Evolutionary conservation across 352 stramenopile genomes (phyloP).

Genomic region (Phytophthora fragariaefolia): DNA sequence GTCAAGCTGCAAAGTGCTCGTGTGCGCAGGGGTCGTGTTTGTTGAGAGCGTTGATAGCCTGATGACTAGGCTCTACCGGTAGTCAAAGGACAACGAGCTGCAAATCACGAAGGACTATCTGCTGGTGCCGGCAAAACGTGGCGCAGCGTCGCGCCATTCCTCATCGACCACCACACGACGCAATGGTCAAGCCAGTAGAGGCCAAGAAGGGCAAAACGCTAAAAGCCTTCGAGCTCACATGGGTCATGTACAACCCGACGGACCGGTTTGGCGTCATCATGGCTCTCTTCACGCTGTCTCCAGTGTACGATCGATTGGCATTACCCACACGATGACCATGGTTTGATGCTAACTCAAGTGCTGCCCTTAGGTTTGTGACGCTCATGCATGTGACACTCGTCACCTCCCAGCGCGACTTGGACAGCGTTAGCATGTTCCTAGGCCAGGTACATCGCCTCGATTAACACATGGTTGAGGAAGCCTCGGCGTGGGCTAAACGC

Average conservation of each 20-base stretch:
- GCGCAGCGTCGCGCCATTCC: slow-evolving; percentile 2
- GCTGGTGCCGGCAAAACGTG: slow-evolving; percentile 21
- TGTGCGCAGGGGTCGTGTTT: no score
- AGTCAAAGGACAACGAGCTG: background rate
- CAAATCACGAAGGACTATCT: slow-evolving; percentile 26
- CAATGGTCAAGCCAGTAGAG: slow-evolving; percentile 20
- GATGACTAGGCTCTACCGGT: no score
- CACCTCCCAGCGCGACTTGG: slow-evolving; percentile 80
- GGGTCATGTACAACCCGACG: slow-evolving; percentile 76
- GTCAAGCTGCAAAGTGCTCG: no score
- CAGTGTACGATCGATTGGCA: slow-evolving; percentile 52
- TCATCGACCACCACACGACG: slow-evolving; percentile 7
- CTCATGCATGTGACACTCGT: slow-evolving; percentile 86
- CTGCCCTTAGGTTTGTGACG: slow-evolving; percentile 70
- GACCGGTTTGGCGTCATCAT: slow-evolving; percentile 77
- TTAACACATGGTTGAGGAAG: no score
- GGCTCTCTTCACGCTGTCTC: slow-evolving; percentile 78
- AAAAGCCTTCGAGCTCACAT: slow-evolving; percentile 78
- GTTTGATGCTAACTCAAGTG: background rate
- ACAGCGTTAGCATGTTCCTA: slow-evolving; percentile 69
- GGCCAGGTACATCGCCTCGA: slow-evolving; percentile 54
- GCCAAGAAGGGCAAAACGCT: slow-evolving; percentile 28
- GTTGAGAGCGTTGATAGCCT: no score
- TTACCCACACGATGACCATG: background rate
- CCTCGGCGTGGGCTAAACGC: background rate